These are phyloP conservation scores for Mesembryanthemum crystallinum DNA, from an alignment of 148 eudicot species.

Conservation along the genomic window DNA sequence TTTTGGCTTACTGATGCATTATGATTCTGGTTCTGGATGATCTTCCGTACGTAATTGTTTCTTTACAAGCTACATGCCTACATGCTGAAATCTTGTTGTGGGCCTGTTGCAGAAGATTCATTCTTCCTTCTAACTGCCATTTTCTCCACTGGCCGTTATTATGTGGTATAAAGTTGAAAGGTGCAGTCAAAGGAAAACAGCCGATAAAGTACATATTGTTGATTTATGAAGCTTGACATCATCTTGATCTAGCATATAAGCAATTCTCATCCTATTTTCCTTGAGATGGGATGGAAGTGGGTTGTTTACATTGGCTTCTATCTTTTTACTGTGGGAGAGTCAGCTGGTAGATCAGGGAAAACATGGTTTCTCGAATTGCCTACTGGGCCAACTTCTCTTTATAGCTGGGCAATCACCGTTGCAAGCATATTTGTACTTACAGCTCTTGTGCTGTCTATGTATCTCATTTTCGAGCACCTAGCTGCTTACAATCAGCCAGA, in stretches of 20 bases:
- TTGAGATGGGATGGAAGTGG: constrained; percentile 60
- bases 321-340: constrained; percentile 47
- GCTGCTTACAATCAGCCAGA: constrained; percentile 93
- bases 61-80: background rate
- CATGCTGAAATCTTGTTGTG: background rate
- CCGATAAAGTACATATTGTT: constrained; percentile 8
- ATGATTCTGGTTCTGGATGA: constrained; percentile 1
- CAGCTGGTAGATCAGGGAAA: constrained; percentile 44
- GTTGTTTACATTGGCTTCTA: constrained; percentile 40
- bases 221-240: constrained; percentile 15
- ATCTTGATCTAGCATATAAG: constrained; percentile 16
- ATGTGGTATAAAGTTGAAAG: constrained; percentile 4
- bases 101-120: background rate
- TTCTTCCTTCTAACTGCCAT: background rate
- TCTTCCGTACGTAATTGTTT: constrained; percentile 4
- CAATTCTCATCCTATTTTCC: constrained; percentile 10
- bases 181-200: background rate
- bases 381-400: constrained; percentile 46
- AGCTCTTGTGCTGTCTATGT: constrained; percentile 77
- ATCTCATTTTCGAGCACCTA: constrained; percentile 85
- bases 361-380: constrained; percentile 45
- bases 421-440: constrained; percentile 72
- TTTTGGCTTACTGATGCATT: constrained; percentile 12
- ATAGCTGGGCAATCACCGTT: constrained; percentile 69
- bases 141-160: background rate